Conservation (phyloP, 306 rosid genomes). For the Casuarina cunninghamiana region DNA sequence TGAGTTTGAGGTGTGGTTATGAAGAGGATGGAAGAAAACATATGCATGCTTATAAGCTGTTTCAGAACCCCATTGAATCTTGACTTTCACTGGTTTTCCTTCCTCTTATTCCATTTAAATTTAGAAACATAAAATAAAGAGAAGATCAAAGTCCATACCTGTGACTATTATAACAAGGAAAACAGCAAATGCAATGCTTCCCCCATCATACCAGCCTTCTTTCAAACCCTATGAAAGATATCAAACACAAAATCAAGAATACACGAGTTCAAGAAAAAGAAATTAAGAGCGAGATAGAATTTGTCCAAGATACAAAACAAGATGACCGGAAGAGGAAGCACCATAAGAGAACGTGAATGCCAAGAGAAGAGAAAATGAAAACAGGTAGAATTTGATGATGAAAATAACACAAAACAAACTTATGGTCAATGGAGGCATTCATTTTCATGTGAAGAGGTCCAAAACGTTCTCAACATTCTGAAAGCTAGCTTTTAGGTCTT, state of each 20-base stretch:
- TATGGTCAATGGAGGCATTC: neutral
- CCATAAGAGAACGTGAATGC: slow-evolving; percentile 9
- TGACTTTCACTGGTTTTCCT: neutral
- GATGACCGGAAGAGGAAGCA: slow-evolving; percentile 23
- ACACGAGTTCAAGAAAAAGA: slow-evolving; percentile 12
- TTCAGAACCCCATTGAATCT: neutral
- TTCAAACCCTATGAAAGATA: slow-evolving; percentile 57
- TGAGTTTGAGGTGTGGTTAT: neutral
- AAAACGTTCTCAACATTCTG: neutral
- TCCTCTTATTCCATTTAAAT: neutral
- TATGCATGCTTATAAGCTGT: neutral
- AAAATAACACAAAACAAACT: neutral
- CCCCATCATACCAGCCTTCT: slow-evolving; percentile 98
- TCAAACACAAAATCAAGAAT: slow-evolving; percentile 22
- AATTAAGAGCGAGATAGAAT: slow-evolving; percentile 8
- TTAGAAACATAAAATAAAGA: slow-evolving; percentile 1
- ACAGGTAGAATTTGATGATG: neutral
- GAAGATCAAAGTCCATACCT: slow-evolving; percentile 47
- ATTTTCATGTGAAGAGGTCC: neutral
- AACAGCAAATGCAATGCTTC: slow-evolving; percentile 90
- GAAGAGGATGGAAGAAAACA: neutral
- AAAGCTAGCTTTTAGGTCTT: neutral
- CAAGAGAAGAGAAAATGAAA: slow-evolving; percentile 8
- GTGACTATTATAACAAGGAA: slow-evolving; percentile 85
- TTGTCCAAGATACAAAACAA: neutral